Percentiles rank a stretch among this genome's conserved stretches.
phyloP scores from a whole-genome alignment of 108 stramenopile genomes.

The Skeletonema tropicum region DNA sequence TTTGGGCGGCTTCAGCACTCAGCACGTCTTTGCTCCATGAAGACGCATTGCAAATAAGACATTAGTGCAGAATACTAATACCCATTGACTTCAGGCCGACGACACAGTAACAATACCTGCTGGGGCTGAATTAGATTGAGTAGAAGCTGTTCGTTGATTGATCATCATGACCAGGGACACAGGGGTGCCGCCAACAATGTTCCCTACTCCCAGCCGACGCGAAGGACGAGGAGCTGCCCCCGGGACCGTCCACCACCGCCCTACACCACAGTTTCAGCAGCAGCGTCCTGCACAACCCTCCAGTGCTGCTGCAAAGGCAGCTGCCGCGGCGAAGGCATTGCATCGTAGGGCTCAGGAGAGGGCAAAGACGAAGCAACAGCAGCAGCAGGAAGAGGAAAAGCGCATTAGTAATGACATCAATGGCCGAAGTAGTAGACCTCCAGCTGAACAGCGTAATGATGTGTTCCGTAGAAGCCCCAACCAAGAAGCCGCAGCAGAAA shows the following conservation, averaged over 20 bases:
- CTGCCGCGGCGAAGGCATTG: constrained; percentile 43
- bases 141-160: background rate
- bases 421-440: background rate
- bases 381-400: constrained; percentile 13
- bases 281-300: constrained; percentile 26
- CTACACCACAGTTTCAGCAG: constrained; percentile 2
- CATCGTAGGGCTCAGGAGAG: constrained; percentile 41
- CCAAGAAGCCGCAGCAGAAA: constrained; percentile 9
- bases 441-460: background rate
- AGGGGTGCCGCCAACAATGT: background rate
- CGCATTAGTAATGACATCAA: background rate
- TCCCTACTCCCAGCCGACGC: constrained; percentile 2
- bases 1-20: no score
- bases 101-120: background rate
- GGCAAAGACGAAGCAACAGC: constrained; percentile 18
- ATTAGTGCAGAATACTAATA: background rate
- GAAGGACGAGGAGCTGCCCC: background rate
- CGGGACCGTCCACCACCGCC: background rate
- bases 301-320: constrained; percentile 45
- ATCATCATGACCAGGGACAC: background rate
- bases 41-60: background rate
- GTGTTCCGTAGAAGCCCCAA: constrained; percentile 1
- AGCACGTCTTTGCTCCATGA: no score
- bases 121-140: background rate
- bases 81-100: background rate